phyloP scores from a whole-genome alignment of 1,139 yeast genomes.

The Protomyces macrosporus region DNA sequence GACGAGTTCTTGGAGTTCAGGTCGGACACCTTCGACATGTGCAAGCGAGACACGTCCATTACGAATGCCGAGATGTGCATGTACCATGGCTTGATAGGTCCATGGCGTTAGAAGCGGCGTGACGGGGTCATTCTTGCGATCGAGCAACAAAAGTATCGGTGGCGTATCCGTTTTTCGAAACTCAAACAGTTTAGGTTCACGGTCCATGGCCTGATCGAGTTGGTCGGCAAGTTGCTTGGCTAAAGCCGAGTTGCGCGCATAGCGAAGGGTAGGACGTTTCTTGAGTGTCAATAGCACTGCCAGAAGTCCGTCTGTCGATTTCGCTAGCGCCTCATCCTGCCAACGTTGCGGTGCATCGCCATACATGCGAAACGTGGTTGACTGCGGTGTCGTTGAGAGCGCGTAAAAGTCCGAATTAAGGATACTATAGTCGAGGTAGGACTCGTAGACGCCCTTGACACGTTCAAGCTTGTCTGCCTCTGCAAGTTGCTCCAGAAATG shows the following conservation, averaged over 20 bases:
- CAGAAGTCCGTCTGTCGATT: conserved; percentile 50
- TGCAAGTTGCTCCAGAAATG: conserved; percentile 77
- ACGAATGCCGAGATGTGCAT: conserved; percentile 75
- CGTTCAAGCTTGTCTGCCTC: conserved; percentile 84
- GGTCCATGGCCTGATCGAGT: conserved; percentile 37
- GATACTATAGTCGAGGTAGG: conserved; percentile 76
- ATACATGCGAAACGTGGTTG: conserved; percentile 35
- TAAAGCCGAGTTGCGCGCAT: conserved; percentile 60
- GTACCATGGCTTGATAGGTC: conserved; percentile 98
- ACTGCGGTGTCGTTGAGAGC: conserved; percentile 36
- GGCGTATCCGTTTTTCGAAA: conserved; percentile 56
- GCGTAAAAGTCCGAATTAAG: conserved; percentile 65
- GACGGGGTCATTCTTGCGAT: conserved; percentile 81
- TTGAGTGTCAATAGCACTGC: conserved; percentile 70
- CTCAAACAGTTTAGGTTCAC: conserved; percentile 57
- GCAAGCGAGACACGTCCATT: conserved; percentile 74
- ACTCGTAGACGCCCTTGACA: conserved; percentile 67
- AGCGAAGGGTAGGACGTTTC: conserved; percentile 70
- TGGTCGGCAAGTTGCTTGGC: conserved; percentile 55
- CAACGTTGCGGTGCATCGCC: conserved; percentile 41
- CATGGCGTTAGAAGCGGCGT: conserved; percentile 91
- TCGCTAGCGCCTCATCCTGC: conserved; percentile 49
- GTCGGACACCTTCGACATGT: conserved; percentile 39
- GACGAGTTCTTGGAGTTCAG: conserved; percentile 52
- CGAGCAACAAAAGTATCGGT: conserved; percentile 72